Conservation (phyloP, 2,329 filamentous ascomycete genomes). For the Penicillium brevicompactum region DNA sequence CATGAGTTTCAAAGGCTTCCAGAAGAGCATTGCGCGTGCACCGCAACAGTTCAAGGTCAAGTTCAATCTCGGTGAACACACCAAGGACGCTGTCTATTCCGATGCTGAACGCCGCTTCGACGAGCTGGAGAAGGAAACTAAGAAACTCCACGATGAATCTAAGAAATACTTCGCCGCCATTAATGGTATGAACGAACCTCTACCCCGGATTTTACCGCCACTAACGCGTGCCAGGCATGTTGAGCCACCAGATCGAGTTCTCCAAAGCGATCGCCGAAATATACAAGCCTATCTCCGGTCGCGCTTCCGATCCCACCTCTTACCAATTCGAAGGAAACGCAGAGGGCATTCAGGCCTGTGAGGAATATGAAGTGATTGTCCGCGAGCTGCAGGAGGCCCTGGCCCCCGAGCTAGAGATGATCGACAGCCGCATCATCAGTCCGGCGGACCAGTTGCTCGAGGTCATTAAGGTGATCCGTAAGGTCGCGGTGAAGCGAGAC, state of each 20-base stretch:
- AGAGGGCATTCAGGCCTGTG: slow-evolving; percentile 91
- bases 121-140: slow-evolving; percentile 93
- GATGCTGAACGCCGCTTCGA: slow-evolving; percentile 93
- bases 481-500: slow-evolving; percentile 83
- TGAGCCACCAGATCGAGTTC: slow-evolving; percentile 96
- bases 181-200: slow-evolving; percentile 62
- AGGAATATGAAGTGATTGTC: slow-evolving; percentile 92
- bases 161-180: slow-evolving; percentile 98
- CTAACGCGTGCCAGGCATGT: slow-evolving; percentile 65
- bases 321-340: slow-evolving; percentile 81
- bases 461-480: slow-evolving; percentile 93
- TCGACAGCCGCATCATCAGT: slow-evolving; percentile 85
- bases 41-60: slow-evolving; percentile 88
- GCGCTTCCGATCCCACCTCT: slow-evolving; percentile 88
- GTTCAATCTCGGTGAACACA: slow-evolving; percentile 95
- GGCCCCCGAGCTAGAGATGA: slow-evolving; percentile 94
- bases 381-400: slow-evolving; percentile 86
- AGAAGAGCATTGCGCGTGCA: slow-evolving; percentile 84
- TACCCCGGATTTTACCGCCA: background rate
- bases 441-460: slow-evolving; percentile 92
- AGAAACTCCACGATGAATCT: slow-evolving; percentile 94
- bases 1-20: slow-evolving; percentile 98
- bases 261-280: slow-evolving; percentile 94
- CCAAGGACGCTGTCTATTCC: slow-evolving; percentile 91
- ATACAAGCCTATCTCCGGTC: slow-evolving; percentile 96